Base-by-base conservation (phyloP, 768 basidiomycete species). In the Polyporus arcularius region DNA sequence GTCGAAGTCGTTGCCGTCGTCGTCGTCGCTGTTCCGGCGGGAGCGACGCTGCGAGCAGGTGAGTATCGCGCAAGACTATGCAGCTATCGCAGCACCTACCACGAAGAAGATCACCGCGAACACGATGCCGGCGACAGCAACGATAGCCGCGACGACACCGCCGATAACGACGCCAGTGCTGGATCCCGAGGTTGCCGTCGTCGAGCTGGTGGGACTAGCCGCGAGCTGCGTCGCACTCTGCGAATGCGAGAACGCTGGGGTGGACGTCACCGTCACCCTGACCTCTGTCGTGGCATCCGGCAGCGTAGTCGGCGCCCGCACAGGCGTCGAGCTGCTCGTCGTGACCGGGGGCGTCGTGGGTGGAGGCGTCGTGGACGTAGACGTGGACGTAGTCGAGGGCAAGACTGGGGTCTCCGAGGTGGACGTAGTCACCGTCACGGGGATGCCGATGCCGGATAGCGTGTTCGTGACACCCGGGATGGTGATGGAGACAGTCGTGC, bases 1-100 rank as follows among this genome's bases (percentile, higher is more conserved):
- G 62, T 84, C 79, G 71, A 89, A 91, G 38, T 62, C 62, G 53
- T 70, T 69, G 18, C 68, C 72, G 49, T 72, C 68, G 30, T 80
- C 79, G 0, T 75, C 75, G n/a, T 76, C 72, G 18, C 65, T 47
- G 43, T 45, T 43, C 47, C 62, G 61, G 41, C 63, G 60, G 3
- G 62, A 61, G 49, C 74, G 72, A 55, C 70, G 70, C 69, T 71
- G 50, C 2, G 45, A 3, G 41, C 35, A 31, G 52, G 30, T 32
- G 16, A 31, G 32, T 12, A 45, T 21, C 10, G 28, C 26, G 47
- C n/a, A 53, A 4, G 3, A 48, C 14, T 4, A 50, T 39, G 11
- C 7, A 28, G 53, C n/a, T 35, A 18, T 18, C 8, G 49, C 18
- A 55, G 53, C 39, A 73, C 77, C 15, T 55, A 78, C 76, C 57